Conservation (phyloP, 495 filamentous ascomycete genomes). For the Filosporella fistucella region DNA sequence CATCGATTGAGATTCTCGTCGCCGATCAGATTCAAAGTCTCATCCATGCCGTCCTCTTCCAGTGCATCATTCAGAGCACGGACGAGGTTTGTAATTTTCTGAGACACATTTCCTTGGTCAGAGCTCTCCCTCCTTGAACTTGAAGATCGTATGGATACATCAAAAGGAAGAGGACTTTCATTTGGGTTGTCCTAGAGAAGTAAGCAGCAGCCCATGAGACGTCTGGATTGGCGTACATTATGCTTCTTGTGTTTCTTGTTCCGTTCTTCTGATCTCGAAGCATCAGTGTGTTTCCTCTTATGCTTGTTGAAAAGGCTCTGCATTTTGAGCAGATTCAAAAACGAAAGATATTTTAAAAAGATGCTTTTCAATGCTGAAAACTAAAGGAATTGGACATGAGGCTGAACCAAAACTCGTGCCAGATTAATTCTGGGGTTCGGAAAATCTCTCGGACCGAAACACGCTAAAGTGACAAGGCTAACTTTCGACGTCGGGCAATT, state of each 20-base stretch:
- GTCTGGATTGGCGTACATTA: constrained; percentile 7
- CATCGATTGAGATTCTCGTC: constrained; percentile 10
- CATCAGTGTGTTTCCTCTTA: constrained; percentile 15
- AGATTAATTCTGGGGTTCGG: too few relatives aligned
- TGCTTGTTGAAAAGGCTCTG: constrained; percentile 6
- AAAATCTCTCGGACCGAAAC: constrained; percentile 12
- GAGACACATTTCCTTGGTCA: neutral
- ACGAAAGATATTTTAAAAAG: neutral
- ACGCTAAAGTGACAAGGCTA: too few relatives aligned
- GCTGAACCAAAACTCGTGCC: too few relatives aligned
- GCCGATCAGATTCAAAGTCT: constrained; percentile 9
- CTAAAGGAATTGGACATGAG: too few relatives aligned
- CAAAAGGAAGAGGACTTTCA: neutral
- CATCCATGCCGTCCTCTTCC: constrained; percentile 16
- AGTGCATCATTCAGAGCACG: constrained; percentile 14
- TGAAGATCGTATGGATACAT: neutral
- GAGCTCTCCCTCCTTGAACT: neutral
- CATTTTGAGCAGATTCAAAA: neutral
- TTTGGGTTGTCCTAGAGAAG: neutral
- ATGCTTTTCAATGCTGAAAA: neutral
- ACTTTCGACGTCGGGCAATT: too few relatives aligned
- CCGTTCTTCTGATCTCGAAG: neutral
- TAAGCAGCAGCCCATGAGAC: neutral
- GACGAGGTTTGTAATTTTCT: constrained; percentile 18
- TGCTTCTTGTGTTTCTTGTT: constrained; percentile 13